Evolutionary conservation across 371 early-diverging fungal species (phyloP).

Genomic region (Fennellomyces sp.): DNA sequence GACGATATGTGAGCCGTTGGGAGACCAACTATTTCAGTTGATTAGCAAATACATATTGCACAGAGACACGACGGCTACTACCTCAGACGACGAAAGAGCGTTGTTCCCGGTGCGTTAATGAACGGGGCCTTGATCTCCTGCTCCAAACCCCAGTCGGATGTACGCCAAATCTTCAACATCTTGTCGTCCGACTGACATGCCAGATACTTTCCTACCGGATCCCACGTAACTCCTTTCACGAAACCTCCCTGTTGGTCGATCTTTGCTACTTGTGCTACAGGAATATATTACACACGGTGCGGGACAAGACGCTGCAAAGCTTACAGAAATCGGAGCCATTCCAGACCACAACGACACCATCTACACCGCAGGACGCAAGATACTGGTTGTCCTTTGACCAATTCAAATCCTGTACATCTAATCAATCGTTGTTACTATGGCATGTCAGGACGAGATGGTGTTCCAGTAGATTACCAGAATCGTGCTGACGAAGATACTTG

Average conservation of each 20-base stretch:
- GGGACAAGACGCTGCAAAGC: neutral
- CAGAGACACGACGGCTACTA: conserved; percentile 26
- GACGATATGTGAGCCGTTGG: conserved; percentile 89
- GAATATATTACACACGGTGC: neutral
- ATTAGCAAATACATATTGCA: neutral
- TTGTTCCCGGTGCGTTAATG: conserved; percentile 73
- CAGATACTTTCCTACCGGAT: conserved; percentile 92
- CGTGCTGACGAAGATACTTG: conserved; percentile 88
- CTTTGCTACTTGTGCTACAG: conserved; percentile 59
- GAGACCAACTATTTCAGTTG: conserved; percentile 83
- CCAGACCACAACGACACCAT: conserved; percentile 87
- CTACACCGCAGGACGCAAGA: conserved; percentile 92
- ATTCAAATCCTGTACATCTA: conserved; percentile 90
- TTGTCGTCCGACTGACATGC: conserved; percentile 96
- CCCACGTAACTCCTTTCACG: conserved; percentile 97
- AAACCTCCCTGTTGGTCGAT: conserved; percentile 84
- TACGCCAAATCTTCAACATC: conserved; percentile 85
- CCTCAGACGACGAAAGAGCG: conserved; percentile 90
- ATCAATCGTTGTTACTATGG: neutral
- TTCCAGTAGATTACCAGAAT: conserved; percentile 82
- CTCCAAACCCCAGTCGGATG: conserved; percentile 85
- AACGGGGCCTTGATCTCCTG: conserved; percentile 78
- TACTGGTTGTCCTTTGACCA: conserved; percentile 92
- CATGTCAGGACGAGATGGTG: conserved; percentile 73
- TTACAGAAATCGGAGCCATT: conserved; percentile 75